A percentile compares a stretch with the other conserved stretches of the same genome.
These are phyloP conservation scores for Colletotrichum agaves DNA, from an alignment of 2,329 filamentous ascomycete species.

Conservation along the genomic window DNA sequence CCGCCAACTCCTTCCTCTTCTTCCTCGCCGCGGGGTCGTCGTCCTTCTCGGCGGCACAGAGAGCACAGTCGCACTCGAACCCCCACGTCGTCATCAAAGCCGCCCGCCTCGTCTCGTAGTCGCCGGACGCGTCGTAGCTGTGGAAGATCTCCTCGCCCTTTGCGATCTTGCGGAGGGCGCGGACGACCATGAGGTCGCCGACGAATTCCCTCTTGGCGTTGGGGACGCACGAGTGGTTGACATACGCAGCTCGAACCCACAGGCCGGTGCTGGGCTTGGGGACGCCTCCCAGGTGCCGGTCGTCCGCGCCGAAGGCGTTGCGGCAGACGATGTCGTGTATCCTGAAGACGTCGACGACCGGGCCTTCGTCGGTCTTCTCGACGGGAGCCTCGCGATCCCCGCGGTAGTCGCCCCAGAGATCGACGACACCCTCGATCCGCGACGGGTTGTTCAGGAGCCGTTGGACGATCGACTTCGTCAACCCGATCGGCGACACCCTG, in stretches of 20 bases:
- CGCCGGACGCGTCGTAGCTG: slow-evolving; percentile 44
- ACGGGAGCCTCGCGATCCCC: slow-evolving; percentile 37
- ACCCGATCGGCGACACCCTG: slow-evolving; percentile 45
- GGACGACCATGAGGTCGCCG: slow-evolving; percentile 53
- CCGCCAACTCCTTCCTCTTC: slow-evolving; percentile 38
- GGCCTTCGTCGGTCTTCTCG: slow-evolving; percentile 39
- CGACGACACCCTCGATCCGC: slow-evolving; percentile 38
- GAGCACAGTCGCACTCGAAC: slow-evolving; percentile 49
- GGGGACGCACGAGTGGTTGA: slow-evolving; percentile 55
- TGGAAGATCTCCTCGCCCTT: slow-evolving; percentile 49
- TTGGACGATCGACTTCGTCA: slow-evolving; percentile 44
- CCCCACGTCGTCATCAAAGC: slow-evolving; percentile 47
- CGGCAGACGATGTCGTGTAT: slow-evolving; percentile 47
- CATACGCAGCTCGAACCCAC: slow-evolving; percentile 52
- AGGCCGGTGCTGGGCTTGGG: slow-evolving; percentile 50
- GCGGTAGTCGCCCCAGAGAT: slow-evolving; percentile 43
- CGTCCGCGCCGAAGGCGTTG: slow-evolving; percentile 47
- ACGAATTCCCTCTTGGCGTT: slow-evolving; percentile 51
- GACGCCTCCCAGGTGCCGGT: slow-evolving; percentile 42
- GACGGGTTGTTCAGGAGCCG: slow-evolving; percentile 45
- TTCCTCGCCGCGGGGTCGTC: slow-evolving; percentile 39
- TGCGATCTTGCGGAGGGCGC: slow-evolving; percentile 46
- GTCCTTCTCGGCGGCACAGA: slow-evolving; percentile 47
- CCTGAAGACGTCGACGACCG: slow-evolving; percentile 46
- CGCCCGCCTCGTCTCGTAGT: slow-evolving; percentile 41